Base-by-base conservation (phyloP, 805 yeast genomes). In the Yamadazyma paraphyllophila region DNA sequence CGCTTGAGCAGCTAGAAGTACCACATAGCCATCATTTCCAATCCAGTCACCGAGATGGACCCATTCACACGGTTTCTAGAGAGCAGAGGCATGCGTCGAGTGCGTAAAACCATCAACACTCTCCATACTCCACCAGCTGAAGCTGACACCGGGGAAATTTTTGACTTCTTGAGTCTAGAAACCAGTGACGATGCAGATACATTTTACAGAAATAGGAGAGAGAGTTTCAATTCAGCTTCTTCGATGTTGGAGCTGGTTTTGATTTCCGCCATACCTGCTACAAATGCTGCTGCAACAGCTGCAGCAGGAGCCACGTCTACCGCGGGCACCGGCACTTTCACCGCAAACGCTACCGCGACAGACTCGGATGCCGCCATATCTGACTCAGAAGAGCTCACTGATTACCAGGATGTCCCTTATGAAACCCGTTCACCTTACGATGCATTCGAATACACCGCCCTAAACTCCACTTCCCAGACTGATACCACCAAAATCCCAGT, bases 151-250 rank as follows among this genome's bases (percentile, higher is more conserved):
- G 51, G 45, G 2, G 51, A 50, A 24, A 44, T 47, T 7, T 45
- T 53, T 29, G 62, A 59, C 50, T 58, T 51, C 39, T 49, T 58
- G 24, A 50, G 55, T 15, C 35, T 49, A 12, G 47, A 57, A 36
- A 44, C 53, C 7, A 33, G 47, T 14, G 58, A 53, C 27, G 63
- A 59, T 51, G 60, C 63, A 12, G 65, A 61, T 47, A 41, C 46
- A 15, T 61, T 60, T 40, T 60, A 61, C 46, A 24, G 45, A 34
- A 54, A 55, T 15, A 41, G 61, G 16, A 34, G 61, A 29, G 59
- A 54, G 33, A 57, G 61, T 30, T 56, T 59, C 43, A 51, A 50
- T 25, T 13, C 34, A 26, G 25, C 20, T 9, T 16, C 14, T 15
- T 15, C 31, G 1, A 11, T 12, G 3, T 26, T 26, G 9, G 31